Conservation (phyloP, 352 stramenopile genomes). For the Nothophytophthora sp. region DNA sequence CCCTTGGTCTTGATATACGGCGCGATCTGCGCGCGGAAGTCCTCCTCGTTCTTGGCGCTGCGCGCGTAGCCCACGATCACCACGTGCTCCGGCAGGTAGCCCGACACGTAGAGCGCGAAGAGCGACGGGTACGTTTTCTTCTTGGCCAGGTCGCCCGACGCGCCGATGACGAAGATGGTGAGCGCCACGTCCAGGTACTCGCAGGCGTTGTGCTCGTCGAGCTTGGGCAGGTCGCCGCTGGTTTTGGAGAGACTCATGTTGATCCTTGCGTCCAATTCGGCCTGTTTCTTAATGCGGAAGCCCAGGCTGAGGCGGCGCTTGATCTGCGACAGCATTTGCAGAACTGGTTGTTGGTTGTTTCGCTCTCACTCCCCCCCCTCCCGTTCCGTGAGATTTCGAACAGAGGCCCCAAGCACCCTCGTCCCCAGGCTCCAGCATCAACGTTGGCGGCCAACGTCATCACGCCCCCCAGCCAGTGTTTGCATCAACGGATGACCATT, state of each 20-base stretch:
- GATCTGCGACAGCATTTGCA: slow-evolving; percentile 45
- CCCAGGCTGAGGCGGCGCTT: slow-evolving; percentile 42
- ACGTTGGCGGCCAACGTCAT: slow-evolving; percentile 11
- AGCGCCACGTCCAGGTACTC: slow-evolving; percentile 72
- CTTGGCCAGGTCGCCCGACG: slow-evolving; percentile 89
- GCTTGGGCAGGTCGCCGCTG: slow-evolving; percentile 14
- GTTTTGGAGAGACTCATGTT: slow-evolving; percentile 38
- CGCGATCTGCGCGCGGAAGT: slow-evolving; percentile 82
- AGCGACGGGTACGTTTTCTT: slow-evolving; percentile 93
- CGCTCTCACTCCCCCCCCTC: background rate
- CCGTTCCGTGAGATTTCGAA: background rate
- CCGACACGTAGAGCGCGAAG: slow-evolving; percentile 82
- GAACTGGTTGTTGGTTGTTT: background rate
- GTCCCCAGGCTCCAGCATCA: slow-evolving; percentile 1
- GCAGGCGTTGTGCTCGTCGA: slow-evolving; percentile 60
- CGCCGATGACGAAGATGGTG: slow-evolving; percentile 87
- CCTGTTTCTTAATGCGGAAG: slow-evolving; percentile 42
- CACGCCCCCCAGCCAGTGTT: background rate
- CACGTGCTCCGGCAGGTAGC: slow-evolving; percentile 81
- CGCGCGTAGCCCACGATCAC: slow-evolving; percentile 89
- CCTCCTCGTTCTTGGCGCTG: slow-evolving; percentile 74
- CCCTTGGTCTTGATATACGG: slow-evolving; percentile 64
- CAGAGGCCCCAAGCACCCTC: background rate
- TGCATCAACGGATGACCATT: slow-evolving; percentile 27
- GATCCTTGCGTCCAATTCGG: slow-evolving; percentile 18